phyloP scores from a whole-genome alignment of 2,329 filamentous ascomycete species.

The Ophiostoma fasciatum region DNA sequence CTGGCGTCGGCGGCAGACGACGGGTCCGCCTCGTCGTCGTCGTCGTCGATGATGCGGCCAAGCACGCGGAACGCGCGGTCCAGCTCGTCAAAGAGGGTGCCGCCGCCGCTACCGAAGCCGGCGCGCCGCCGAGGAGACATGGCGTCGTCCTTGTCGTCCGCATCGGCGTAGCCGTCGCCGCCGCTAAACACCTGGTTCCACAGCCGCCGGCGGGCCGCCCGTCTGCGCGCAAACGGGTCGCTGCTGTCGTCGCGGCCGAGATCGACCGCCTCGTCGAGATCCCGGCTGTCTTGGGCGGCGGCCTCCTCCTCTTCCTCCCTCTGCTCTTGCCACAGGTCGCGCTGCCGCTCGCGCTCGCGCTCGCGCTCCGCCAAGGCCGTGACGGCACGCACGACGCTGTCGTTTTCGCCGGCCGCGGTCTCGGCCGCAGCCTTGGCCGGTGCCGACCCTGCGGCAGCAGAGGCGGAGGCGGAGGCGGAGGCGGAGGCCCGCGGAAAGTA shows the following conservation, averaged over 20 bases:
- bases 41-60: slow-evolving; percentile 11
- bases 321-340: slow-evolving; percentile 11
- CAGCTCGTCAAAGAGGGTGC: slow-evolving; percentile 12
- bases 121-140: neutral
- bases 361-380: slow-evolving; percentile 1
- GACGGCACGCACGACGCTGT: slow-evolving; percentile 7
- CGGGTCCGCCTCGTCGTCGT: neutral
- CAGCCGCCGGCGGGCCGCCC: no score
- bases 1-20: neutral
- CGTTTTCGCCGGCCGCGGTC: neutral
- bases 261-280: slow-evolving; percentile 2
- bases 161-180: neutral
- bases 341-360: neutral
- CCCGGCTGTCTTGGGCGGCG: slow-evolving; percentile 1
- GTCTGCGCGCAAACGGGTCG: no score
- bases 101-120: slow-evolving; percentile 1
- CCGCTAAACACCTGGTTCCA: no score
- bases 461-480: neutral
- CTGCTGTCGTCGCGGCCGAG: neutral
- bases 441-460: no score
- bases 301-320: slow-evolving; percentile 4
- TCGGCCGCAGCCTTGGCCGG: slow-evolving; percentile 9
- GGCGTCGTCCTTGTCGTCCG: neutral
- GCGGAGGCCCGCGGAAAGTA: slow-evolving; percentile 16
- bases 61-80: slow-evolving; percentile 11